Conservation (phyloP, 2,329 filamentous ascomycete genomes). For the Nannizziopsis arthrosporioides region DNA sequence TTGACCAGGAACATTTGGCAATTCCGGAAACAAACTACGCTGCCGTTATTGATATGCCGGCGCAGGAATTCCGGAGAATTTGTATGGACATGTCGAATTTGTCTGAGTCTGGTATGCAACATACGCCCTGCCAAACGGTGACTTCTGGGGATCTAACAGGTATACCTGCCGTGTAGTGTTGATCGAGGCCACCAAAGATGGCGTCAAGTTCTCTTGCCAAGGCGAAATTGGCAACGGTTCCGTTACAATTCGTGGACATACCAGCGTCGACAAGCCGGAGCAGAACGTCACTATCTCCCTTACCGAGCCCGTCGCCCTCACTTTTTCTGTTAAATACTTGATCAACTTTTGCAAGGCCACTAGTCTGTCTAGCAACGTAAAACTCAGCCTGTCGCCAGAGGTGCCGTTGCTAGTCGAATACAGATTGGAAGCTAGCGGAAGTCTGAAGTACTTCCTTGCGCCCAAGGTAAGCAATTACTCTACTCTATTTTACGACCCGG, state of each 20-base stretch:
- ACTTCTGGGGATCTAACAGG: neutral
- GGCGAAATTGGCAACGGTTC: constrained; percentile 95
- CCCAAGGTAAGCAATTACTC: constrained; percentile 75
- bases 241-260: constrained; percentile 80
- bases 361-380: constrained; percentile 67
- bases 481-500: neutral
- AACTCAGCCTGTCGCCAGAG: constrained; percentile 88
- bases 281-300: constrained; percentile 81
- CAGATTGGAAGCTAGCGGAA: constrained; percentile 64
- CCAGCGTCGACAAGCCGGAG: constrained; percentile 77
- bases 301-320: constrained; percentile 81
- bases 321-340: constrained; percentile 97
- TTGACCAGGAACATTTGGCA: constrained; percentile 97
- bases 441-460: constrained; percentile 92
- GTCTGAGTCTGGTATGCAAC: constrained; percentile 76
- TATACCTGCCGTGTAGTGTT: constrained; percentile 48
- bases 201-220: constrained; percentile 84
- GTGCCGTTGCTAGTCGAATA: constrained; percentile 96
- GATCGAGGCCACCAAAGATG: constrained; percentile 94
- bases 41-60: constrained; percentile 79
- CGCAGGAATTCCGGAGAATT: constrained; percentile 84
- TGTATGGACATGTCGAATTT: constrained; percentile 82
- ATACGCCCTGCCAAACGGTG: neutral
- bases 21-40: constrained; percentile 99
- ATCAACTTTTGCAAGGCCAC: constrained; percentile 99